Evolutionary conservation across 2,329 filamentous ascomycete species (phyloP).

Genomic region (Phaeophleospora eucalypticola): DNA sequence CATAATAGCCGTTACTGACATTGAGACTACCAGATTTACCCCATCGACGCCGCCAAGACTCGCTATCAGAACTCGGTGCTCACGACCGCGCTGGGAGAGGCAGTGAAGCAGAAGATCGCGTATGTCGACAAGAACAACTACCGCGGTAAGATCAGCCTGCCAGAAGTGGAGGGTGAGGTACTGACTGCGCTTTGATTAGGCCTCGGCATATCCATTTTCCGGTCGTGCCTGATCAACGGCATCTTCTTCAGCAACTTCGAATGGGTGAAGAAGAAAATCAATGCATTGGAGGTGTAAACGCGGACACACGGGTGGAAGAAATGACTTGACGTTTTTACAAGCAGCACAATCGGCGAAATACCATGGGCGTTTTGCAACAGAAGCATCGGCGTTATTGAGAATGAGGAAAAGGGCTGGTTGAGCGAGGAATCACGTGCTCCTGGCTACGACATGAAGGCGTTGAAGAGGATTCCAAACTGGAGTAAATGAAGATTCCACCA

Average conservation of each 20-base stretch:
- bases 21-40: conserved; percentile 45
- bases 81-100: conserved; percentile 55
- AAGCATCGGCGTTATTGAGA: background rate
- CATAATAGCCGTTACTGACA: no score
- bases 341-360: no score
- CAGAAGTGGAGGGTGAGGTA: background rate
- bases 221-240: conserved; percentile 78
- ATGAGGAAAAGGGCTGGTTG: background rate
- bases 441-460: background rate
- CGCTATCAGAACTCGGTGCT: conserved; percentile 81
- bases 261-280: conserved; percentile 64
- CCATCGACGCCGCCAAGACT: conserved; percentile 77
- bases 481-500: no score
- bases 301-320: background rate
- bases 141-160: conserved; percentile 50
- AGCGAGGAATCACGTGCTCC: background rate
- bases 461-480: no score
- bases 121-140: conserved; percentile 78
- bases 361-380: no score
- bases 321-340: background rate
- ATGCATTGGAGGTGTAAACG: conserved; percentile 28
- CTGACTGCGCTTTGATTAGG: conserved; percentile 22
- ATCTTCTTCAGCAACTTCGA: conserved; percentile 90
- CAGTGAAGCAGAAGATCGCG: conserved; percentile 61
- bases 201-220: conserved; percentile 75